Evolutionary conservation across 2,329 filamentous ascomycete genomes (phyloP), one percentile per base, ranked within the genome.

Genomic region (Stagonosporopsis rhizophila): DNA sequence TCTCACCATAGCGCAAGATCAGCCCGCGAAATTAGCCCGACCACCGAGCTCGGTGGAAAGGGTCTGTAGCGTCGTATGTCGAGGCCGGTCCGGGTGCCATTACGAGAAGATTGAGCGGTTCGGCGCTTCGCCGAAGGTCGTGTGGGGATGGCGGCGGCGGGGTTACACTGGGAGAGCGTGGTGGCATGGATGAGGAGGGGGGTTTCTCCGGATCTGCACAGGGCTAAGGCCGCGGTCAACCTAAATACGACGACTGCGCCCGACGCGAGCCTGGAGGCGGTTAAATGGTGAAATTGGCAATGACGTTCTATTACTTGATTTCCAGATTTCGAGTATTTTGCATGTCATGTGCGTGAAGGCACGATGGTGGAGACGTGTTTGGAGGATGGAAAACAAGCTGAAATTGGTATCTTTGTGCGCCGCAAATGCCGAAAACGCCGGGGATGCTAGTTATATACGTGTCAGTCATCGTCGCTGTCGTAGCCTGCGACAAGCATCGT

Each of bases 401-500:
- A n/a, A n/a, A 52, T 38, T 44, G 40, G 48, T 52, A 44, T 37
- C 35, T 32, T 41, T 2, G 6, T 37, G 19, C 34, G 34, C 34
- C 22, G 7, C 12, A 11, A 44, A 48, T 44, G 52, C 52, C 41
- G 23, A 25, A 5, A 44, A 44, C 25, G 40, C 40, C 40, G 25
- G 25, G 11, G 11, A 30, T 44, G 40, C 25, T 30, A 25, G 23
- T 30, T 30, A 19, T 2, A 30, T 30, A 11, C 25, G 34, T 11
- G 19, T 47, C 44, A 53, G 9, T 53, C 51, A 17, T 65, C 65
- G 34, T 73, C 71, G 39, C 69, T 71, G 45, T 66, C 69, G 48
- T 73, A 73, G 4, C 68, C 69, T 4, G 66, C 68, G 2, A 72
- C 61, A 4, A 73, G 64, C 59, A 68, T 61, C 12, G 59, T 60